Conservation (phyloP, 768 basidiomycete species). For the Lactarius sanguifluus region DNA sequence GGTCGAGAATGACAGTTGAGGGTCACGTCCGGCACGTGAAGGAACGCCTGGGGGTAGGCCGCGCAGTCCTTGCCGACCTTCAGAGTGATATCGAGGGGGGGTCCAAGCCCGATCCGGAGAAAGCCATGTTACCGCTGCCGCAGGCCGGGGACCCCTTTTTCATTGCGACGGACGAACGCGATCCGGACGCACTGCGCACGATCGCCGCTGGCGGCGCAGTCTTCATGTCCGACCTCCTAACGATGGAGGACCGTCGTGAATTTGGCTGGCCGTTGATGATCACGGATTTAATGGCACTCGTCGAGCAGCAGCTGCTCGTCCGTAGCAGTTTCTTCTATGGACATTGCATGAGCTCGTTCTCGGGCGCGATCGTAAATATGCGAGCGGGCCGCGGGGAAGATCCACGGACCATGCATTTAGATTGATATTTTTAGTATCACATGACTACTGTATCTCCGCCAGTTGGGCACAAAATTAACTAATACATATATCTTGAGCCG, state of each 20-base stretch:
- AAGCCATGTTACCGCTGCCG: slow-evolving; percentile 8
- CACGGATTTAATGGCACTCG: slow-evolving; percentile 44
- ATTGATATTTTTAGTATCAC: slow-evolving; percentile 30
- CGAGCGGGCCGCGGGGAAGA: slow-evolving; percentile 40
- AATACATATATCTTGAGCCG: too few relatives aligned
- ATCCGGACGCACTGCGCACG: slow-evolving; percentile 35
- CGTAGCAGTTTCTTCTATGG: slow-evolving; percentile 41
- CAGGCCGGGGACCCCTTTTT: slow-evolving; percentile 32
- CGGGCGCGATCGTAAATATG: slow-evolving; percentile 42
- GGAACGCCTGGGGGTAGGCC: slow-evolving; percentile 33
- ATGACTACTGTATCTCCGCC: not conserved
- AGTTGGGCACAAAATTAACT: not conserved
- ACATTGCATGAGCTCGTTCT: slow-evolving; percentile 40
- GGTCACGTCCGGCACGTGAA: slow-evolving; percentile 40
- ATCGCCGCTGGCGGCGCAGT: slow-evolving; percentile 41
- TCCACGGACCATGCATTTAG: slow-evolving; percentile 37
- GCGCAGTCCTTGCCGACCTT: slow-evolving; percentile 31
- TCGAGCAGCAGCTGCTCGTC: slow-evolving; percentile 43
- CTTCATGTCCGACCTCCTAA: slow-evolving; percentile 44
- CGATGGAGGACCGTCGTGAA: slow-evolving; percentile 40
- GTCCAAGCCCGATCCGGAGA: slow-evolving; percentile 12
- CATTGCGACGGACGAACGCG: slow-evolving; percentile 46
- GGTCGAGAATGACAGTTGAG: slow-evolving; percentile 38
- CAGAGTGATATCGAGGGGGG: slow-evolving; percentile 11
- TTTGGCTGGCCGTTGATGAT: slow-evolving; percentile 46